These are phyloP conservation scores for Trichothecium roseum DNA, from an alignment of 2,329 filamentous ascomycete species.

Conservation along the genomic window DNA sequence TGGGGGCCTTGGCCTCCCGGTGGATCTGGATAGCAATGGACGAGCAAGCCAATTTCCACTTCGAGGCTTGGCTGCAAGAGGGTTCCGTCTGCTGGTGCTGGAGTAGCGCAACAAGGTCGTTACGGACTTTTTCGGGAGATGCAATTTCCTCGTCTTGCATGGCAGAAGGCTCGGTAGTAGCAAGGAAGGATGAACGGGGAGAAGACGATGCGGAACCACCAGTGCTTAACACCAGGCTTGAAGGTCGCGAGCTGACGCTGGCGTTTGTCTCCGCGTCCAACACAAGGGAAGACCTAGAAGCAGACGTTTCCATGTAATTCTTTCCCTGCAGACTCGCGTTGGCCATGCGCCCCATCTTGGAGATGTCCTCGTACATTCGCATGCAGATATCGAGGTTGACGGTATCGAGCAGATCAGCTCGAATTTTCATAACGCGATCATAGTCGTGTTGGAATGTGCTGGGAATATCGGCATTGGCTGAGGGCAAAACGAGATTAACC, in stretches of 20 bases:
- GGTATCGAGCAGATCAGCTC: conserved; percentile 49
- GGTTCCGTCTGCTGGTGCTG: conserved; percentile 42
- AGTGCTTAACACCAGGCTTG: conserved; percentile 40
- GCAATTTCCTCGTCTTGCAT: conserved; percentile 22
- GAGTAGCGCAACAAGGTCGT: conserved; percentile 42
- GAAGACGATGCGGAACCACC: conserved; percentile 39
- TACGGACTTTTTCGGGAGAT: conserved; percentile 29
- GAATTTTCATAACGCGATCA: conserved; percentile 50
- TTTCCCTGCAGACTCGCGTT: not conserved
- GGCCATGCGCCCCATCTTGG: conserved; percentile 6
- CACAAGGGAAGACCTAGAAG: conserved; percentile 19
- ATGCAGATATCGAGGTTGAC: conserved; percentile 56
- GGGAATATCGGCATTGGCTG: conserved; percentile 32
- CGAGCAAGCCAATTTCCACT: conserved; percentile 43
- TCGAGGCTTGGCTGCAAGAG: conserved; percentile 27
- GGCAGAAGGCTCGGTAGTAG: conserved; percentile 22
- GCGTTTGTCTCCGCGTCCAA: conserved; percentile 35
- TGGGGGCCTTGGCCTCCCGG: conserved; percentile 41
- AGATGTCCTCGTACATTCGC: conserved; percentile 43
- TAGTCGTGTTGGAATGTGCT: conserved; percentile 57
- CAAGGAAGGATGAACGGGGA: conserved; percentile 30
- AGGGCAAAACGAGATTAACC: conserved; percentile 44
- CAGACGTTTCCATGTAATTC: not conserved
- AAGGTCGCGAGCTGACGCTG: conserved; percentile 33
- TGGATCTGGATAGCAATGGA: conserved; percentile 48